Evolutionary conservation across 768 basidiomycete species (phyloP).

Genomic region (Boletus coccyginus): DNA sequence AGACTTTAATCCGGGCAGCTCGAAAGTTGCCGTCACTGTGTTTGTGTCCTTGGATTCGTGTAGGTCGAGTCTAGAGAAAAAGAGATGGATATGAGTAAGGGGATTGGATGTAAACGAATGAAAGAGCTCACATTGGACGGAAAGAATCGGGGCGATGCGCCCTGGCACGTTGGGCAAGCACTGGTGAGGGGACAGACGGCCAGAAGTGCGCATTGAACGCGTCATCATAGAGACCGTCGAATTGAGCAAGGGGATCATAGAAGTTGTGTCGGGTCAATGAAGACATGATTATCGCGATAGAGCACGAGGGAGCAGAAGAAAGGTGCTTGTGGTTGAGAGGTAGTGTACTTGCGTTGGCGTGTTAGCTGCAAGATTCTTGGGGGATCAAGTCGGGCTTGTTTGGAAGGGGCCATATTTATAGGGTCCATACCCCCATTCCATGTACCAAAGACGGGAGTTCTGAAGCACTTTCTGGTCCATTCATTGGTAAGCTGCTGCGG

Average conservation of each 20-base stretch:
- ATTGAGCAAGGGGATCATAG: not conserved
- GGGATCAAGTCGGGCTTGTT: too few species aligned
- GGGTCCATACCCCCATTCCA: too few species aligned
- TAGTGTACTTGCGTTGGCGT: too few species aligned
- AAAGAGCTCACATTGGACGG: slow-evolving; percentile 15
- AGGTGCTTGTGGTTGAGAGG: too few species aligned
- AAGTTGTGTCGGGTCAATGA: not conserved
- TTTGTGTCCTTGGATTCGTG: slow-evolving; percentile 41
- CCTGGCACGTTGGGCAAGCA: not conserved
- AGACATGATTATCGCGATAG: not conserved
- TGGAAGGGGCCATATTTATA: too few species aligned
- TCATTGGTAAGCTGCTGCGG: too few species aligned
- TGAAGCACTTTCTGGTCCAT: too few species aligned
- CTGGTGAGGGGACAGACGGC: not conserved
- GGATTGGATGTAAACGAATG: rapidly evolving
- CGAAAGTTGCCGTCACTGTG: slow-evolving; percentile 49
- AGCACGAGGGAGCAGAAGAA: too few species aligned
- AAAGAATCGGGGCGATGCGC: slow-evolving; percentile 5
- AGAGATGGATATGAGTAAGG: not conserved
- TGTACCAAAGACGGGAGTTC: too few species aligned
- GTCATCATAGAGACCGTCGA: slow-evolving; percentile 1
- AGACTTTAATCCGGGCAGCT: slow-evolving; percentile 50
- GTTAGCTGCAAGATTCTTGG: too few species aligned
- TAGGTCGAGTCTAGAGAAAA: slow-evolving; percentile 39
- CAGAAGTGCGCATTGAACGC: slow-evolving; percentile 4